Base-by-base conservation (phyloP, 495 filamentous ascomycete genomes). In the Podospora australis region DNA sequence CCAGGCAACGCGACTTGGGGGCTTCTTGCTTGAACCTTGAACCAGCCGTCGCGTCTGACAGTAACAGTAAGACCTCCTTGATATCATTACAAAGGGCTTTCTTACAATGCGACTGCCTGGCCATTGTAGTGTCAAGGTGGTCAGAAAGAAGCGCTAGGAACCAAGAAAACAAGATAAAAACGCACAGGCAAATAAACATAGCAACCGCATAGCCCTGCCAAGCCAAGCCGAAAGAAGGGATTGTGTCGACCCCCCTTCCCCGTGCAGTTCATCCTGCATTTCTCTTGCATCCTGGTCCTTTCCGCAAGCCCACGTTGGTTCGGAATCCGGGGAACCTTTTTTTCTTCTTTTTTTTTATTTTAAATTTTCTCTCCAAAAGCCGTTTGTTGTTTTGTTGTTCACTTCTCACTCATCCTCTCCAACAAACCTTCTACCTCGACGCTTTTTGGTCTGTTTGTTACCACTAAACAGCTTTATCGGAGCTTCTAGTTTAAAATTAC, bases 181-280 rank as follows among this genome's bases (percentile, higher is more conserved):
- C 13, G 14, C 7, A 35, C 42, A n/a, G 42, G 16, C 21, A 36
- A 16, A 36, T 10, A 8, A 16, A 36, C 34, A 16, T n/a, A n/a
- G n/a, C n/a, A n/a, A n/a, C n/a, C n/a, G n/a, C 34, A n/a, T 25
- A 28, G 30, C 49, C 49, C 34, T 46, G 49, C 49, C 49, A 50
- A 50, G 44, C 11, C 22, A n/a, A n/a, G n/a, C n/a, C n/a, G n/a
- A n/a, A n/a, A n/a, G n/a, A 36, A 36, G 34, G 34, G 34, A 36
- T 36, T 13, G 13, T 36, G 34, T 36, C 17, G n/a, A 36, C 34
- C 25, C 52, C 57, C 57, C 46, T 53, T 53, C 48, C 48, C 42
- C 54, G 44, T 57, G 54, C 57, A 60, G n/a, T 49, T 44, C 38
- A 13, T 38, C 25, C 21, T 42, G 24, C 4, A 38, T 17, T 36